Evolutionary conservation across 139 green algal species (phyloP).

Genomic region (Chloropicon primus): DNA sequence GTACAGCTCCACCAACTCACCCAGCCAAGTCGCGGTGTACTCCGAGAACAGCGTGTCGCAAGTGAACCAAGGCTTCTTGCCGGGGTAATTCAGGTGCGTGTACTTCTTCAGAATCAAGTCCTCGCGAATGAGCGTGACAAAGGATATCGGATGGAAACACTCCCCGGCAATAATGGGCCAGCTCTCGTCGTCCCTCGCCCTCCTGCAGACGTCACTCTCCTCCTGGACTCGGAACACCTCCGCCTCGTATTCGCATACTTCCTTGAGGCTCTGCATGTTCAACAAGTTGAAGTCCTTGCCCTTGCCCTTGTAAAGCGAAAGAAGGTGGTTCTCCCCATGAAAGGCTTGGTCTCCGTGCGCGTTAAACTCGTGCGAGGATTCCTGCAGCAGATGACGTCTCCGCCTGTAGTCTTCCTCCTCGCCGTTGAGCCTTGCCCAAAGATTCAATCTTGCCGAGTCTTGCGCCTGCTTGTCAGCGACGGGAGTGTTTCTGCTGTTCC

Average conservation of each 20-base stretch:
- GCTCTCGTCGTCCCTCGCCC: neutral
- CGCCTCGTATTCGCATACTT: neutral
- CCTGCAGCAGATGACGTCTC: too few species aligned
- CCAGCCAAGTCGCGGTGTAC: neutral
- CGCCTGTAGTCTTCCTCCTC: neutral
- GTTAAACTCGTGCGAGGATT: too few species aligned
- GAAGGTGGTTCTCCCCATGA: neutral
- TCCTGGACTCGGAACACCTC: neutral
- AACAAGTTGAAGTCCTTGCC: neutral
- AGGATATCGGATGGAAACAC: neutral
- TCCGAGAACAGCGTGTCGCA: neutral
- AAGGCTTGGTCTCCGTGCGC: neutral
- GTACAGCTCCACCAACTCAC: neutral
- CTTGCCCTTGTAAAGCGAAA: neutral
- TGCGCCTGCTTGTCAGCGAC: neutral
- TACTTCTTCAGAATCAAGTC: neutral
- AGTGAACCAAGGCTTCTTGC: neutral
- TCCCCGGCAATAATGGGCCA: neutral
- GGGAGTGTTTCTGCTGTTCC: neutral
- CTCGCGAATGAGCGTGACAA: neutral
- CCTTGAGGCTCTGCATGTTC: neutral
- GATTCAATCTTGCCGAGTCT: neutral
- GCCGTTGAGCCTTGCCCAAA: neutral
- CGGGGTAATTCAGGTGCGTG: neutral
- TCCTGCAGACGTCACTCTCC: neutral